These are phyloP conservation scores for Nakazawaea holstii DNA, from an alignment of 805 yeast genomes.

Conservation along the genomic window DNA sequence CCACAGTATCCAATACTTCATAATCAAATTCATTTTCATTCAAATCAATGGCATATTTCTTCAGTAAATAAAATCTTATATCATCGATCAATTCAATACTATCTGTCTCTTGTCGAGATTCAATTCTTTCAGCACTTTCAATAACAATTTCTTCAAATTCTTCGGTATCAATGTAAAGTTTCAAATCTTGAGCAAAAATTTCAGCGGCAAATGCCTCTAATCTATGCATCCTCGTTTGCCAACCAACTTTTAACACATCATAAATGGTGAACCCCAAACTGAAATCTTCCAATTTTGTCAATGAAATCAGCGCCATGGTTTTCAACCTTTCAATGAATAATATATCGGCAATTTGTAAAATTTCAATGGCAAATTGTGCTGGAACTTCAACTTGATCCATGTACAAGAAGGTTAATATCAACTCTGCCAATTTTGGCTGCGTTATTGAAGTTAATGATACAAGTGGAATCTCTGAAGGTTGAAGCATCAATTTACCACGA, in stretches of 20 bases:
- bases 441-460: slow-evolving; percentile 16
- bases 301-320: slow-evolving; percentile 51
- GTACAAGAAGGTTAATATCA: slow-evolving; percentile 51
- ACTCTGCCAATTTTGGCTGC: slow-evolving; percentile 36
- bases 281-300: slow-evolving; percentile 26
- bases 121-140: slow-evolving; percentile 49
- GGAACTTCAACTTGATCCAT: slow-evolving; percentile 52
- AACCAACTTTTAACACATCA: slow-evolving; percentile 57
- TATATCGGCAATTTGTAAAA: slow-evolving; percentile 54
- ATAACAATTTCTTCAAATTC: slow-evolving; percentile 32
- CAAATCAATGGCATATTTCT: slow-evolving; percentile 27
- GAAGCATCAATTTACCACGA: slow-evolving; percentile 8
- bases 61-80: slow-evolving; percentile 55
- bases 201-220: slow-evolving; percentile 61
- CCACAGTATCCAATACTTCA: neutral
- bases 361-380: slow-evolving; percentile 44
- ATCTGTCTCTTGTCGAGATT: slow-evolving; percentile 64
- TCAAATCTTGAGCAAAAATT: slow-evolving; percentile 46
- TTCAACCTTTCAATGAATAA: slow-evolving; percentile 58
- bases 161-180: slow-evolving; percentile 27
- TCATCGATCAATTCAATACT: slow-evolving; percentile 79
- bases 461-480: slow-evolving; percentile 17
- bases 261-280: slow-evolving; percentile 32
- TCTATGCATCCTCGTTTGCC: slow-evolving; percentile 62
- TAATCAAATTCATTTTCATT: slow-evolving; percentile 18